Base-by-base conservation (phyloP, 129 eudicot species). In the Flaveria linearis region DNA sequence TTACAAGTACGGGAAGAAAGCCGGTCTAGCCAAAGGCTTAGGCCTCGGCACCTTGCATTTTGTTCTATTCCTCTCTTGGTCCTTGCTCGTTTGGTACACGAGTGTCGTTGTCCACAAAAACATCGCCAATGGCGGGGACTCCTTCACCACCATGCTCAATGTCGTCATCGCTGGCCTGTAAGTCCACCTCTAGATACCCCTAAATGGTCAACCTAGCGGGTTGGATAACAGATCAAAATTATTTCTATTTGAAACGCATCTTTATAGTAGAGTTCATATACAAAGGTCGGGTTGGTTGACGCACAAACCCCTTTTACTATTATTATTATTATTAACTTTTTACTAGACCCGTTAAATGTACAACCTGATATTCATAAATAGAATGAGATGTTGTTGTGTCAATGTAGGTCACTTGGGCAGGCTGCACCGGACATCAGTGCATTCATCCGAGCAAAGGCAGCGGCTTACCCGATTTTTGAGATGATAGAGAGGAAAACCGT, bases 61-160 rank as follows among this genome's bases (percentile, higher is more conserved):
- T 65, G 97, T 95, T 28, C 96, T 95, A 68, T 95, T 95, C 67
- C 91, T 91, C 39, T 95, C 99, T 1, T 95, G 99, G 99, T 81
- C 99, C 23, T 80, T 95, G 89, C 97, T 95, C 15, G 96, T 95
- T 2, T 95, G 99, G 99, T 95, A 82, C 86, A 95, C 99, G 2
- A 95, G 99, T 82, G 60, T 95, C 23, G 88, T 95, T 28, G 99
- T 95, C 39, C 99, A 95, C 77, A 95, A 95, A 82, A 64, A 73
- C 64, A 89, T 91, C 17, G 97, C 99, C 23, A 90, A 95, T 82
- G 99, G 99, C 3, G 99, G 99, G 47, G 97, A 95, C 25, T 89
- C 99, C 9, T 95, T 95, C 84, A 95, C 99, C 81, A 95, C 99
- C 41, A 95, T 95, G 99, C 97, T 92, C 92, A 95, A 95, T 73